A percentile compares a stretch with the other conserved stretches of the same genome.
phyloP scores from a whole-genome alignment of 805 yeast genomes.

The Spencermartinsiella europaea region DNA sequence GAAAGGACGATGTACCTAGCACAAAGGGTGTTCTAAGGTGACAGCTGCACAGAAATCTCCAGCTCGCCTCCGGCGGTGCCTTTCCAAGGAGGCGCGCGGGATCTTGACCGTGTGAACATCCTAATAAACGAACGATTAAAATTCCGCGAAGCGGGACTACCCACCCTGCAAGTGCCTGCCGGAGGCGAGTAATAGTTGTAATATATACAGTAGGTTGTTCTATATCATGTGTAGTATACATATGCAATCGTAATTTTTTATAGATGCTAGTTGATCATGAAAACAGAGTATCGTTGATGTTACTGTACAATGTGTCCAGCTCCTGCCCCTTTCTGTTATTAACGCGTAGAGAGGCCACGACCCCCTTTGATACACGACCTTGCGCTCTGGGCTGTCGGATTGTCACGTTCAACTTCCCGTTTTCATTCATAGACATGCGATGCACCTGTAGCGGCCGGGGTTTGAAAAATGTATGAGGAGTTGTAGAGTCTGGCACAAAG shows the following conservation, averaged over 20 bases:
- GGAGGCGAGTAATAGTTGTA: too few relatives aligned
- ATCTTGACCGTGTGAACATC: too few relatives aligned
- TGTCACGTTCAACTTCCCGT: neutral
- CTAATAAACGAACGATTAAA: too few relatives aligned
- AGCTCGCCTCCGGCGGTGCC: too few relatives aligned
- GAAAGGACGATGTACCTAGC: constrained; percentile 87
- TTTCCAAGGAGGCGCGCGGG: too few relatives aligned
- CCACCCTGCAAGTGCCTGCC: too few relatives aligned
- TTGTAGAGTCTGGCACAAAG: neutral
- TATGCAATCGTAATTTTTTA: too few relatives aligned
- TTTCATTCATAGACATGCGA: neutral
- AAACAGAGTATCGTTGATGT: constrained; percentile 1
- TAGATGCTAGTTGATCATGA: too few relatives aligned
- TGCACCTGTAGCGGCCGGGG: neutral
- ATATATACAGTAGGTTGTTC: neutral
- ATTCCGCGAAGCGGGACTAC: too few relatives aligned
- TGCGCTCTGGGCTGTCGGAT: neutral
- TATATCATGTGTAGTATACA: neutral
- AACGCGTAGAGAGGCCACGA: neutral
- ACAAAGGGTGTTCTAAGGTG: constrained; percentile 81
- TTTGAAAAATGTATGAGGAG: neutral
- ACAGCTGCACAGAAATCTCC: neutral
- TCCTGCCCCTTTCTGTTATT: neutral
- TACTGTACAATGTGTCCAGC: constrained; percentile 3
- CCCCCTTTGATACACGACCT: neutral